phyloP scores from a whole-genome alignment of 306 rosid genomes.

The Lithocarpus polystachyus region DNA sequence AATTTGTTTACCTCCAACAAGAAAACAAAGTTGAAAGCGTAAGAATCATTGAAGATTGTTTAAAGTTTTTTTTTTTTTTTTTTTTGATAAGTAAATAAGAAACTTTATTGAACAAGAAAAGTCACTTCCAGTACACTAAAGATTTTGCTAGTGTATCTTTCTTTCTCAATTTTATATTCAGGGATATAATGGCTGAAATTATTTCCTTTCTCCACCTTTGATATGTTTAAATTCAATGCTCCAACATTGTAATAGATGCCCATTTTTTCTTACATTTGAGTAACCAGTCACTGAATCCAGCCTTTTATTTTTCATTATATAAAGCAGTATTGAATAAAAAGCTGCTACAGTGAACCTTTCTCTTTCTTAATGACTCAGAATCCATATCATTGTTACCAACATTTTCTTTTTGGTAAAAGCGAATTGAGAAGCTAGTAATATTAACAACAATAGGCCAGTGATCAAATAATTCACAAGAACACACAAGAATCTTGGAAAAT shows the following conservation, averaged over 20 bases:
- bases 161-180: background rate
- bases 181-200: background rate
- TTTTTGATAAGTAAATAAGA: too few relatives aligned
- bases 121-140: too few relatives aligned
- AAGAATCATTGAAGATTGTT: background rate
- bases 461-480: background rate
- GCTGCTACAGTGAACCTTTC: too few relatives aligned
- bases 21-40: background rate
- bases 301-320: background rate
- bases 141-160: background rate
- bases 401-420: background rate
- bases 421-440: background rate
- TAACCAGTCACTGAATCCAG: background rate
- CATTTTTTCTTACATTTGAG: background rate
- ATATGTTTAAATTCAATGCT: background rate
- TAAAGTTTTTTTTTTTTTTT: too few relatives aligned
- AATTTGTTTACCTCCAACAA: conserved; percentile 2
- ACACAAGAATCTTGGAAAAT: background rate
- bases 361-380: background rate
- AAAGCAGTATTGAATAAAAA: background rate
- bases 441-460: background rate
- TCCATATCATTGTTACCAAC: background rate
- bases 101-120: too few relatives aligned
- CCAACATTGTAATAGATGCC: background rate
- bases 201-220: background rate